phyloP scores from a whole-genome alignment of 768 basidiomycete species.

The Boletus insuetus region DNA sequence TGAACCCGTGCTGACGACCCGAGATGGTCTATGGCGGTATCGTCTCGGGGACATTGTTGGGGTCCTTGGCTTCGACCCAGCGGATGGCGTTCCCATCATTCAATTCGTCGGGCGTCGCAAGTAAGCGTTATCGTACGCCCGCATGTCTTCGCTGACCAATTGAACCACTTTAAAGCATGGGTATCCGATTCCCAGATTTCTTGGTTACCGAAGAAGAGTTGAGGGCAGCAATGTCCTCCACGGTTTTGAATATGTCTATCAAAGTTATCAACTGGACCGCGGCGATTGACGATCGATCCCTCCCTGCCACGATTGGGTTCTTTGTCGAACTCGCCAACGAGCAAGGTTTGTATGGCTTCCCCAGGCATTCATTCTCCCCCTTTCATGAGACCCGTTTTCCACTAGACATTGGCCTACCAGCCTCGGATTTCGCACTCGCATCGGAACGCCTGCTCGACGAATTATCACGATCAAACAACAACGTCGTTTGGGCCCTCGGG shows the following conservation, averaged over 20 bases:
- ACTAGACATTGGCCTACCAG: neutral
- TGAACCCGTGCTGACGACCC: constrained; percentile 19
- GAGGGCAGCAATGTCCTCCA: constrained; percentile 3
- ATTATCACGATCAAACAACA: neutral
- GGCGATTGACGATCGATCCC: neutral
- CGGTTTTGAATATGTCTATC: neutral
- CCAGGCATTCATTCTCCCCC: neutral
- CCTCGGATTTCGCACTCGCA: neutral
- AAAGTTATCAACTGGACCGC: constrained; percentile 9
- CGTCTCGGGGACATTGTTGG: constrained; percentile 19
- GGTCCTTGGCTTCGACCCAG: constrained; percentile 19
- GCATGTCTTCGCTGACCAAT: neutral
- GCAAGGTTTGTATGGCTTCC: neutral
- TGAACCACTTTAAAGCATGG: neutral
- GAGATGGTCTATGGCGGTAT: constrained; percentile 21
- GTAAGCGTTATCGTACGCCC: neutral
- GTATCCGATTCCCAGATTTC: constrained; percentile 8
- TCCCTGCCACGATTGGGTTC: constrained; percentile 10
- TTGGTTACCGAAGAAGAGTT: constrained; percentile 13
- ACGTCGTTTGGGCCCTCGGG: neutral
- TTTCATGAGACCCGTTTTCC: neutral
- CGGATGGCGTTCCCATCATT: constrained; percentile 17
- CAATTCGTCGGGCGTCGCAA: constrained; percentile 13
- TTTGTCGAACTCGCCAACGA: constrained; percentile 8
- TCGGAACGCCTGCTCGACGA: constrained; percentile 4